phyloP scores from a whole-genome alignment of 2,329 filamentous ascomycete genomes.

The Beauveria asiatica region DNA sequence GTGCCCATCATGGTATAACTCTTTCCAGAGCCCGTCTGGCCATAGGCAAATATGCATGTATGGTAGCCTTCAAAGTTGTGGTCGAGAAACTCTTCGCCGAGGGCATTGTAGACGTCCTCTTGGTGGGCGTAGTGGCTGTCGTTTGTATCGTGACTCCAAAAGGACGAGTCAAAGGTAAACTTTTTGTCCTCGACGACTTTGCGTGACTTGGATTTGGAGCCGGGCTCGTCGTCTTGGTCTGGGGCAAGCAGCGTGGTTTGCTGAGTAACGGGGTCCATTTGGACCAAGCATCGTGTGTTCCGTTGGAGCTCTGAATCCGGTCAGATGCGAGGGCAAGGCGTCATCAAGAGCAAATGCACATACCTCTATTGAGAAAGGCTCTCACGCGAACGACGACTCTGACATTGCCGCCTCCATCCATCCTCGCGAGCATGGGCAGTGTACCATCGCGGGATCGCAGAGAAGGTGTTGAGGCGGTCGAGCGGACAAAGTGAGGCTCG shows the following conservation, averaged over 20 bases:
- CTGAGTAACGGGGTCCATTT: conserved; percentile 84
- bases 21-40: conserved; percentile 95
- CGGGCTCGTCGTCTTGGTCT: conserved; percentile 42
- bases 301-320: conserved; percentile 64
- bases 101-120: conserved; percentile 84
- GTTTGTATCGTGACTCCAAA: conserved; percentile 80
- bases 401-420: conserved; percentile 65
- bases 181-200: conserved; percentile 78
- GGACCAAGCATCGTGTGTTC: conserved; percentile 74
- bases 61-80: conserved; percentile 99
- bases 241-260: conserved; percentile 73
- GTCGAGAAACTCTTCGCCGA: conserved; percentile 94
- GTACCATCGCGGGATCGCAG: conserved; percentile 63
- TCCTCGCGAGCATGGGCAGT: conserved; percentile 46
- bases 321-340: conserved; percentile 6
- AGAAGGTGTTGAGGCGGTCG: conserved; percentile 71
- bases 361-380: conserved; percentile 72
- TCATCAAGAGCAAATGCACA: conserved; percentile 13
- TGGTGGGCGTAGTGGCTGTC: conserved; percentile 87
- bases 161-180: conserved; percentile 96
- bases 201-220: conserved; percentile 54
- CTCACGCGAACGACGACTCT: conserved; percentile 74
- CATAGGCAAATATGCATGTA: conserved; percentile 98
- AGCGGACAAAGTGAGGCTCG: conserved; percentile 37
- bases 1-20: conserved; percentile 98